A percentile compares a stretch with the other conserved stretches of the same genome.
phyloP scores from a whole-genome alignment of 2,329 filamentous ascomycete genomes.

The Aspergillus udagawae region DNA sequence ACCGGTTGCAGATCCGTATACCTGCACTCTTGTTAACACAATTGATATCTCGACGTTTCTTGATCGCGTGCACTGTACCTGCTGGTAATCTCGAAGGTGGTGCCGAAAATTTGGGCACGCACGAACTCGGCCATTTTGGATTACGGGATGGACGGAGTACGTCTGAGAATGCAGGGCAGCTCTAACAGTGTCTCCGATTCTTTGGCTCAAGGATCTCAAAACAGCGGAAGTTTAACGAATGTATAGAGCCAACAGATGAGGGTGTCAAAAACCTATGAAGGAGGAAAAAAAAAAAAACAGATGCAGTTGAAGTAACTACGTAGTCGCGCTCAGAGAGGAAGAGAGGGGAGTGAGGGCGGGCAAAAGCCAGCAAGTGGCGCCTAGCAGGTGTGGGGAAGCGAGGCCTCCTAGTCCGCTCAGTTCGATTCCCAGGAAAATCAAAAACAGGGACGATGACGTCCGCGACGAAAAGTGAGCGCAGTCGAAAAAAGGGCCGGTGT shows the following conservation, averaged over 20 bases:
- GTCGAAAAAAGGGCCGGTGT: conserved; percentile 13
- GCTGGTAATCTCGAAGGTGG: conserved; percentile 98
- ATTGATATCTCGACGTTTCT: background rate
- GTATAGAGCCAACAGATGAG: background rate
- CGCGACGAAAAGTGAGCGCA: conserved; percentile 19
- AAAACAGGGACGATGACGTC: conserved; percentile 33
- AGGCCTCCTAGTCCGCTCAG: conserved; percentile 11
- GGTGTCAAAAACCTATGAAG: conserved; percentile 3
- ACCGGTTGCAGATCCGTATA: conserved; percentile 98
- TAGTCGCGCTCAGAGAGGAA: conserved; percentile 13
- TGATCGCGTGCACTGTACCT: conserved; percentile 56
- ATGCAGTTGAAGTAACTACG: conserved; percentile 13
- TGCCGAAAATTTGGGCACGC: conserved; percentile 98
- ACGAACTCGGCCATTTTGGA: conserved; percentile 96
- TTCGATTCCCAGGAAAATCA: conserved; percentile 15
- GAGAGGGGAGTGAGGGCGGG: conserved; percentile 11
- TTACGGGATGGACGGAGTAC: conserved; percentile 10
- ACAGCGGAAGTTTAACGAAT: background rate
- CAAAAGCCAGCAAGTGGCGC: conserved; percentile 18
- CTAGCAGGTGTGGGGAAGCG: conserved; percentile 28
- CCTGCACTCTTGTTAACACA: conserved; percentile 48
- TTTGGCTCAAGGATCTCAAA: background rate
- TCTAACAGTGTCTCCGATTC: background rate
- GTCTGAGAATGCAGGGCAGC: conserved; percentile 6
- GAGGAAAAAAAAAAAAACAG: conserved; percentile 1